Base-by-base conservation (phyloP, 2,329 filamentous ascomycete genomes). In the Cladophialophora carrionii region DNA sequence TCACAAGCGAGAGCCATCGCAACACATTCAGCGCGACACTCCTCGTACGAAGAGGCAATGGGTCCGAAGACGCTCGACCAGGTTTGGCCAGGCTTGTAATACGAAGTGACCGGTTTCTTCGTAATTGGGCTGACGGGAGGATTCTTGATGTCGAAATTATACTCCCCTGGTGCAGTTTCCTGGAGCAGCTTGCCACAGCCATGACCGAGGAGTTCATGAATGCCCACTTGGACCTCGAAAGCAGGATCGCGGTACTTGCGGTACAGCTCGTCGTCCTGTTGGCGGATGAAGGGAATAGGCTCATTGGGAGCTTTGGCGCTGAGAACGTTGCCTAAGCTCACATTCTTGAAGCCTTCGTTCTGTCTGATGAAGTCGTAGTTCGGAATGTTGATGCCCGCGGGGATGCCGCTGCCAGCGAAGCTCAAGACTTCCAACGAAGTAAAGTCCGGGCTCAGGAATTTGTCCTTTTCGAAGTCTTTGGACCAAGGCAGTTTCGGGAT, bases 71-170 rank as follows among this genome's bases (percentile, higher is more conserved):
- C 91, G 4, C 89, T 92, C 62, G 91, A 90, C 93, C 93, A 98
- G 0, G 94, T 98, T 78, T 97, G 91, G 2, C 92, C 92, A 2
- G 92, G 92, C 78, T 95, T 96, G 81, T 98, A 98, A 88, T 90
- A 97, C 1, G 89, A 91, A 1, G 85, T 86, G 55, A 97, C 83
- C 0, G 90, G 90, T 77, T 94, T 89, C 66, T 86, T 83, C 4
- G 87, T 91, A 48, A 97, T 78, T 0, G 93, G 94, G 73, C 87
- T 96, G 58, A 91, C 80, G 0, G 94, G 94, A 7, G 91, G 92
- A 74, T 91, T 91, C 67, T 87, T 81, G 64, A 87, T 81, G 75
- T 98, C 91, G 74, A 98, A 98, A 81, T 98, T 98, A 82, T 86
- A 97, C 51, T 85, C 82, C 10, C 92, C 92, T 0, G 89, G 84